Evolutionary conservation across 2,329 filamentous ascomycete species (phyloP).

Genomic region (Aspergillus sojae): DNA sequence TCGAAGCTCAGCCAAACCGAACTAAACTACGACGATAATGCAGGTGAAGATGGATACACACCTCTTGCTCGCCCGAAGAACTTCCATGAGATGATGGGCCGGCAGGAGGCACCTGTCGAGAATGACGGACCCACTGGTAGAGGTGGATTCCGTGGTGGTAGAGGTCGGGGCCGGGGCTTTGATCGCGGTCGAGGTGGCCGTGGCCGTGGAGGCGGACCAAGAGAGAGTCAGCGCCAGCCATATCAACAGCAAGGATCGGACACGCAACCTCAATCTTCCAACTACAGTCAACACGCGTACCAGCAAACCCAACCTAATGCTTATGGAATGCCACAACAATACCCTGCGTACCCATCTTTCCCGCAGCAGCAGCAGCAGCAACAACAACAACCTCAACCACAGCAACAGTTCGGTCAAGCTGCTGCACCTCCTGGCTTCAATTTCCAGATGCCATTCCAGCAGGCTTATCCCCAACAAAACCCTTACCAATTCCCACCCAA

Average conservation of each 20-base stretch:
- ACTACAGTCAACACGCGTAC: slow-evolving; percentile 27
- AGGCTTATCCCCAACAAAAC: slow-evolving; percentile 47
- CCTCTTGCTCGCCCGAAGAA: slow-evolving; percentile 70
- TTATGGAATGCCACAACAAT: slow-evolving; percentile 33
- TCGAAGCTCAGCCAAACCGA: slow-evolving; percentile 46
- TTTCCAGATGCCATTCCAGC: slow-evolving; percentile 44
- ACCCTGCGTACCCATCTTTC: slow-evolving; percentile 27
- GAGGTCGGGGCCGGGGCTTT: slow-evolving; percentile 50
- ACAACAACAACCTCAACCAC: slow-evolving; percentile 40
- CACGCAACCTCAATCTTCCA: slow-evolving; percentile 25
- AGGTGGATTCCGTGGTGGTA: slow-evolving; percentile 46
- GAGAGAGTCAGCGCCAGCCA: slow-evolving; percentile 32
- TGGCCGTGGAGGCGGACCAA: slow-evolving; percentile 36
- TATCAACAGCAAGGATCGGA: slow-evolving; percentile 24
- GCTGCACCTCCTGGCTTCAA: slow-evolving; percentile 35
- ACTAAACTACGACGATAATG: slow-evolving; percentile 69
- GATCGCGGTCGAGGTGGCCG: slow-evolving; percentile 43
- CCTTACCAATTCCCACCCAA: slow-evolving; percentile 45
- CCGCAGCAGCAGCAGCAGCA: slow-evolving; percentile 23
- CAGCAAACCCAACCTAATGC: slow-evolving; percentile 28
- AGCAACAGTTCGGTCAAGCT: slow-evolving; percentile 30
- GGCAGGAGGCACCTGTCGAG: slow-evolving; percentile 41
- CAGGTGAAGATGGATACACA: slow-evolving; percentile 60
- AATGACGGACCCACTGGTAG: slow-evolving; percentile 30
- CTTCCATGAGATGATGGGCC: slow-evolving; percentile 55